These are phyloP conservation scores for Aristolochia contorta DNA, from an alignment of 164 flowering plant genomes.

Conservation along the genomic window DNA sequence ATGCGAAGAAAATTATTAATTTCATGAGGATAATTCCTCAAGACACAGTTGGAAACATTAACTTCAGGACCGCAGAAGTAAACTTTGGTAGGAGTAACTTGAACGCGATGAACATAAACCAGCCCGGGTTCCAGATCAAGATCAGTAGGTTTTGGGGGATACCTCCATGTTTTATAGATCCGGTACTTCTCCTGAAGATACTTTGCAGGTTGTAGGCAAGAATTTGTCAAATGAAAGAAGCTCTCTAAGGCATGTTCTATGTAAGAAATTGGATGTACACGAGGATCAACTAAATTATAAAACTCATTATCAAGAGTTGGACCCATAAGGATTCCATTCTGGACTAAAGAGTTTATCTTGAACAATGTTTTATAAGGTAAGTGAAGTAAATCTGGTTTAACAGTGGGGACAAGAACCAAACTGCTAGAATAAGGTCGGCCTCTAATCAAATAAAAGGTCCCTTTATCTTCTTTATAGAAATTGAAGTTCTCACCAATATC, in stretches of 20 bases:
- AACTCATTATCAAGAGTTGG: conserved; percentile 45
- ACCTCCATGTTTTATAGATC: conserved; percentile 15
- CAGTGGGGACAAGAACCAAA: conserved; percentile 55
- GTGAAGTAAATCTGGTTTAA: conserved; percentile 28
- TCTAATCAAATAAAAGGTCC: conserved; percentile 24
- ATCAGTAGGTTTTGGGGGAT: conserved; percentile 21
- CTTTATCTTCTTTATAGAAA: conserved; percentile 33
- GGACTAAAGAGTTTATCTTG: conserved; percentile 60
- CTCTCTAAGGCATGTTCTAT: conserved; percentile 66
- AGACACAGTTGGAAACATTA: conserved; percentile 67
- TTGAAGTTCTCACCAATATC: conserved; percentile 36
- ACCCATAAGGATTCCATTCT: conserved; percentile 63
- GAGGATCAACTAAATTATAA: conserved; percentile 51
- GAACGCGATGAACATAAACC: conserved; percentile 64
- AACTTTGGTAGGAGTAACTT: conserved; percentile 66
- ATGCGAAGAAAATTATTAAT: conserved; percentile 72
- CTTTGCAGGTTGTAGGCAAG: conserved; percentile 71
- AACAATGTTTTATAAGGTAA: conserved; percentile 60
- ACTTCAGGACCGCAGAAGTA: conserved; percentile 79
- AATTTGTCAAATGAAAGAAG: conserved; percentile 44
- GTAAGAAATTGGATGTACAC: conserved; percentile 9
- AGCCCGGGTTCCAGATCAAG: conserved; percentile 54
- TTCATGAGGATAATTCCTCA: conserved; percentile 36
- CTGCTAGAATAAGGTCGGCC: conserved; percentile 34
- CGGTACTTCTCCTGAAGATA: conserved; percentile 54